A percentile compares a stretch with the other conserved stretches of the same genome.
These are phyloP conservation scores for Fusarium gaditjirri DNA, from an alignment of 2,329 filamentous ascomycete species.

Conservation along the genomic window DNA sequence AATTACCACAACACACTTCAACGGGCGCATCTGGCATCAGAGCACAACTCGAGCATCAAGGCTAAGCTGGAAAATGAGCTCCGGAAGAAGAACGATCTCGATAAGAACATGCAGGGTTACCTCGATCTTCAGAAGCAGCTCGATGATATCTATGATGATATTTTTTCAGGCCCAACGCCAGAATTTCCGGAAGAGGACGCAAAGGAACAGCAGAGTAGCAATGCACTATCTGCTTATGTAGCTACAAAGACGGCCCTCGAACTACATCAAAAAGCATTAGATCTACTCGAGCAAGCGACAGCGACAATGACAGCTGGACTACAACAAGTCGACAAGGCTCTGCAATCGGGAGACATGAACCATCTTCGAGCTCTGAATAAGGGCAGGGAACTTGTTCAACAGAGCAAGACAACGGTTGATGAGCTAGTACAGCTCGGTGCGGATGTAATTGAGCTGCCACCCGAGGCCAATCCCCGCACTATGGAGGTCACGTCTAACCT, in stretches of 20 bases:
- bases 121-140: conserved; percentile 57
- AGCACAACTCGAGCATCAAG: conserved; percentile 54
- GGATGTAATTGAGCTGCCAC: conserved; percentile 24
- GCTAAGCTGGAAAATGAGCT: conserved; percentile 54
- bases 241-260: conserved; percentile 50
- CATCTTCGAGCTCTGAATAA: conserved; percentile 27
- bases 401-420: conserved; percentile 19
- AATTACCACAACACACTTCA: conserved; percentile 66
- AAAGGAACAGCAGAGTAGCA: conserved; percentile 52
- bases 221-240: conserved; percentile 52
- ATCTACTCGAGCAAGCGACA: conserved; percentile 53
- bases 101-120: conserved; percentile 51
- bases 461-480: conserved; percentile 57
- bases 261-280: conserved; percentile 55
- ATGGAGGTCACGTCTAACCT: conserved; percentile 49
- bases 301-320: conserved; percentile 49
- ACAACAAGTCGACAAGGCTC: conserved; percentile 54
- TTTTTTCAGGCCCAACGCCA: conserved; percentile 64
- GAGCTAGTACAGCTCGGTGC: conserved; percentile 26
- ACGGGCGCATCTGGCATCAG: conserved; percentile 57
- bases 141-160: conserved; percentile 60
- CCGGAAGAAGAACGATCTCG: conserved; percentile 49
- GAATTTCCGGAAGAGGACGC: conserved; percentile 64
- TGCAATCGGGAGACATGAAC: conserved; percentile 48
- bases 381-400: conserved; percentile 15